Base-by-base conservation (phyloP, 371 early-diverging fungal species). In the Saksenaea vasiformis region DNA sequence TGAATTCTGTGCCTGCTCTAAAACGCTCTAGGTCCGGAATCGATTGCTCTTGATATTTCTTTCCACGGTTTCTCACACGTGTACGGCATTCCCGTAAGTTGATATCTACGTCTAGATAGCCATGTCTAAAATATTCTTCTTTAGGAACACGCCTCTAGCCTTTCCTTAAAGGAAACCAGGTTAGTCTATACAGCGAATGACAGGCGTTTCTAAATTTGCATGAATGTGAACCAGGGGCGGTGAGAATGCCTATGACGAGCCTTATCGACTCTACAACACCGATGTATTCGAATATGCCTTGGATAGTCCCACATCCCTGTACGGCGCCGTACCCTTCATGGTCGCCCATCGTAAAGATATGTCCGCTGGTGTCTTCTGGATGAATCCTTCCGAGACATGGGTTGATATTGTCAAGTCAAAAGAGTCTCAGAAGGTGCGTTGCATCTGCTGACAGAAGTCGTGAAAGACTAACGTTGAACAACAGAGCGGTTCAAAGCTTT, bases 301-400 rank as follows among this genome's bases (percentile, higher is more conserved):
- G 35, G 95, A 99, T 79, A 93, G 84, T 68, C 95, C 97, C 9
- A 96, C 95, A 87, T 92, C 97, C 7, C 86, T 99, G 13, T 99
- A 99, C 69, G 99, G 99, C 31, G 88, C 95, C 5, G 85, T 99
- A 5, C 99, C 99, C 13, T 89, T 96, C 53, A 91, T 98, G 90
- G 68, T 95, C 55, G 93, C 94, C 2, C 97, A 98, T 67, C 83
- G 80, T 41, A 77, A 82, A 41, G 84, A 87, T 17, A 74, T 74
- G 11, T 77, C 76, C 24, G 71, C 83, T 10, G 99, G 94, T 64
- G 85, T 94, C 0, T 90, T 97, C 59, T 95, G 92, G 91, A 77
- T 96, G 76, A 98, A 95, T 64, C 85, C 96, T 1, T 93, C 98
- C 5, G 99, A 99, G 68, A 98, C 95, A 47, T 99, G 98, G 98